Evolutionary conservation across 768 basidiomycete species (phyloP), one percentile per base, ranked within the genome.

Genomic region (Cyclocybe cylindracea): DNA sequence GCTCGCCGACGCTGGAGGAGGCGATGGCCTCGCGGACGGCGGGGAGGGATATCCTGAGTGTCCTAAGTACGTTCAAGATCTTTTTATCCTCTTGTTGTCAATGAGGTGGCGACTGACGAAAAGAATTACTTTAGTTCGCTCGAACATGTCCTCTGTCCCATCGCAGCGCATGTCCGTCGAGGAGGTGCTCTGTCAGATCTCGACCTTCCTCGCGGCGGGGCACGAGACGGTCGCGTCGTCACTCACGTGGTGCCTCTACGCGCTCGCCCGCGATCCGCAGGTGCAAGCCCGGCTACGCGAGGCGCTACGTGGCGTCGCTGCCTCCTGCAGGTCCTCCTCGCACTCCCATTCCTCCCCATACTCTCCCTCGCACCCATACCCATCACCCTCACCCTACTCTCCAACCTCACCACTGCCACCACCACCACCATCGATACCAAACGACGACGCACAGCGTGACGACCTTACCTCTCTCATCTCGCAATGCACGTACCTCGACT

Each of bases 401-500:
- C 24, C 24, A 5, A 24, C 24, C 24, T 24, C n/a, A n/a, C n/a
- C n/a, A n/a, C n/a, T n/a, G n/a, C n/a, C n/a, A n/a, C n/a, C 24
- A 24, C 24, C 24, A 24, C 3, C 24, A 24, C 24, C 24, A 2
- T 5, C 54, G 24, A 77, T 48, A 68, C 74, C 8, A 72, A 75
- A 83, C 31, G 71, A 88, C 2, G 74, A 78, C 51, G 68, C 76
- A 7, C 71, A 89, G 10, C 37, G 33, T 8, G 14, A n/a, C 1
- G 50, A 48, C 7, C 53, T 57, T 3, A 66, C 62, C 11, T 64
- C 66, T 7, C 59, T 55, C 13, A 33, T 84, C 13, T 55, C 66
- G 45, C 66, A 66, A n/a, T 72, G 83, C 29, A 76, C 83, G 0
- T 89, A 87, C 60, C 81, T 91, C 18, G 89, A 89, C 56, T 72